These are phyloP conservation scores for Botrytis cinerea DNA, from an alignment of 2,329 filamentous ascomycete genomes.

Conservation along the genomic window DNA sequence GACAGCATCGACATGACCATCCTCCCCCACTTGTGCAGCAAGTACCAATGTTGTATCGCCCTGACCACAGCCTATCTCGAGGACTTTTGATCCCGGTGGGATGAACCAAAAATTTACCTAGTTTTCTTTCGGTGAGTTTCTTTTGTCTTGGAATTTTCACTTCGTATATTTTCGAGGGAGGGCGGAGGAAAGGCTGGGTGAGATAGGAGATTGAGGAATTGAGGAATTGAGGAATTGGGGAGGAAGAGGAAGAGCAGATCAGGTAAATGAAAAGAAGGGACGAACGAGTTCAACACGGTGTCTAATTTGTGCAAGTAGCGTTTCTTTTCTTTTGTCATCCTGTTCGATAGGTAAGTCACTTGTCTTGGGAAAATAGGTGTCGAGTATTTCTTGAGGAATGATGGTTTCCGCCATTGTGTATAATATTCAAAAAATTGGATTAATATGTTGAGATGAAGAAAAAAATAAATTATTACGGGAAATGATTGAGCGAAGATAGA, in stretches of 20 bases:
- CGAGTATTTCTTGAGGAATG: conserved; percentile 21
- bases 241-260: background rate
- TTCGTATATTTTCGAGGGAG: background rate
- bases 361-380: conserved; percentile 29
- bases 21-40: conserved; percentile 49
- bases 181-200: rapidly evolving
- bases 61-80: conserved; percentile 63
- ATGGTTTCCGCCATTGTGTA: background rate
- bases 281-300: conserved; percentile 40
- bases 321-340: background rate
- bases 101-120: conserved; percentile 44
- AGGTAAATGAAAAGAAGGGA: background rate
- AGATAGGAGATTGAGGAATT: background rate
- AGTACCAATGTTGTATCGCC: conserved; percentile 58
- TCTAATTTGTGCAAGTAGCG: conserved; percentile 36
- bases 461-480: rapidly evolving
- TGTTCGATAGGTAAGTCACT: background rate
- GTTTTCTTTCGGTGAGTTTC: background rate
- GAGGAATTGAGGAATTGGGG: background rate
- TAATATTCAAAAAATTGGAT: background rate
- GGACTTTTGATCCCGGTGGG: conserved; percentile 46
- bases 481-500: background rate
- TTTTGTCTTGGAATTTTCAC: background rate
- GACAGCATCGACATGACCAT: conserved; percentile 52
- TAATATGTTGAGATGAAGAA: background rate